These are phyloP conservation scores for Colletotrichum echinochloae DNA, from an alignment of 2,329 filamentous ascomycete species.

Conservation along the genomic window DNA sequence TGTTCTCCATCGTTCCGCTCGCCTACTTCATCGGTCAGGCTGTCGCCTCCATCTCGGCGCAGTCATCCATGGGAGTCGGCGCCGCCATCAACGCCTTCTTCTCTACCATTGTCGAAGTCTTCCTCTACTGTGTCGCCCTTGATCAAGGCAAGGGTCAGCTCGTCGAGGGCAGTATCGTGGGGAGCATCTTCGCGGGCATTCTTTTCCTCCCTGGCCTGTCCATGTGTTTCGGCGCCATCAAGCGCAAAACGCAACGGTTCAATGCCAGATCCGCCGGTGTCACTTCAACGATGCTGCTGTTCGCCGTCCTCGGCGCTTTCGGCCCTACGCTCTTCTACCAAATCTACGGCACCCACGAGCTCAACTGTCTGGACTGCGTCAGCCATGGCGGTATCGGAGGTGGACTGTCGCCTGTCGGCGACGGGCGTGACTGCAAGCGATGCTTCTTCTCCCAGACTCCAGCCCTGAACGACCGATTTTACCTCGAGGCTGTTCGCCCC, in stretches of 20 bases:
- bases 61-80: conserved; percentile 97
- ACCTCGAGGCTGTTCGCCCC: conserved; percentile 87
- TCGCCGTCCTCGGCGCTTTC: conserved; percentile 95
- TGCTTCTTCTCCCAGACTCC: conserved; percentile 95
- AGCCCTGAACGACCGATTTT: conserved; percentile 88
- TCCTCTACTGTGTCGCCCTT: conserved; percentile 94
- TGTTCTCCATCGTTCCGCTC: conserved; percentile 94
- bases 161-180: conserved; percentile 96
- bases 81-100: conserved; percentile 99
- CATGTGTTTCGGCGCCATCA: conserved; percentile 98
- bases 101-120: conserved; percentile 96
- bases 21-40: conserved; percentile 99
- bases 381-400: conserved; percentile 56
- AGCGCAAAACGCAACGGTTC: conserved; percentile 97
- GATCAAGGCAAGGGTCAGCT: conserved; percentile 92
- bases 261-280: conserved; percentile 97
- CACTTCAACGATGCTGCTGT: conserved; percentile 97
- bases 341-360: conserved; percentile 96
- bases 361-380: conserved; percentile 81
- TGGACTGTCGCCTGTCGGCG: conserved; percentile 47
- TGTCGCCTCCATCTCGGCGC: conserved; percentile 96
- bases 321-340: conserved; percentile 98
- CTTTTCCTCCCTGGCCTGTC: conserved; percentile 93
- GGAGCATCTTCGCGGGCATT: conserved; percentile 97
- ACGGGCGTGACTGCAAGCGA: conserved; percentile 82